phyloP scores from a whole-genome alignment of 148 eudicot species.

The Persicaria maculosa region DNA sequence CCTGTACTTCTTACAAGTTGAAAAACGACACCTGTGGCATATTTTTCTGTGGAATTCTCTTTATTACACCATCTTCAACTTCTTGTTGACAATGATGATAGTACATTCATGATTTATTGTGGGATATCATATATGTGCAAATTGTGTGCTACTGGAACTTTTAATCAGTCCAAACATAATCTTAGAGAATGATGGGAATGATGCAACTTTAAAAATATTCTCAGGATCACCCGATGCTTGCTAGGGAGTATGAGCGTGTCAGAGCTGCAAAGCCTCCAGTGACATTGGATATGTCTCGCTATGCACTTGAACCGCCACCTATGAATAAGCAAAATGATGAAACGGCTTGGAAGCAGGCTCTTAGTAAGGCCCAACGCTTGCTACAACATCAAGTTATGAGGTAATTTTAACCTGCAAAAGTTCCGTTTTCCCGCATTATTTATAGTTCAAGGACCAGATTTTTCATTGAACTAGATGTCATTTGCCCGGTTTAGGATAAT shows the following conservation, averaged over 20 bases:
- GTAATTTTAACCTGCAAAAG: conserved; percentile 25
- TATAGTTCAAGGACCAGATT: background rate
- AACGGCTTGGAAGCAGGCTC: conserved; percentile 80
- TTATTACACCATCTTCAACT: background rate
- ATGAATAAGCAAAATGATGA: conserved; percentile 77
- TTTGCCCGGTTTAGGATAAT: background rate
- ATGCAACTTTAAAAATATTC: conserved; percentile 9
- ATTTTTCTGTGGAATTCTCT: background rate
- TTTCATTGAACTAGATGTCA: background rate
- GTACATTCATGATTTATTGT: background rate
- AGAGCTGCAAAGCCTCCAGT: conserved; percentile 86
- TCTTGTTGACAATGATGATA: background rate
- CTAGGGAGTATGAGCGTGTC: conserved; percentile 87
- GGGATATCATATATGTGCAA: background rate
- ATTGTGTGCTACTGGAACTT: background rate
- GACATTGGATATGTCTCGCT: conserved; percentile 77
- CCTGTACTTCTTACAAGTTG: background rate
- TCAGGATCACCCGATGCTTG: conserved; percentile 97
- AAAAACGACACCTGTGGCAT: background rate
- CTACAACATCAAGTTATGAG: conserved; percentile 90
- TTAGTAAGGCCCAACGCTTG: conserved; percentile 82
- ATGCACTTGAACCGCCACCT: conserved; percentile 70
- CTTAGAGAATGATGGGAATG: background rate
- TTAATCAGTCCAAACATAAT: background rate
- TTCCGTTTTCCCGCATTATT: background rate